Base-by-base conservation (phyloP, 495 filamentous ascomycete species). In the Penicillium antarcticum region DNA sequence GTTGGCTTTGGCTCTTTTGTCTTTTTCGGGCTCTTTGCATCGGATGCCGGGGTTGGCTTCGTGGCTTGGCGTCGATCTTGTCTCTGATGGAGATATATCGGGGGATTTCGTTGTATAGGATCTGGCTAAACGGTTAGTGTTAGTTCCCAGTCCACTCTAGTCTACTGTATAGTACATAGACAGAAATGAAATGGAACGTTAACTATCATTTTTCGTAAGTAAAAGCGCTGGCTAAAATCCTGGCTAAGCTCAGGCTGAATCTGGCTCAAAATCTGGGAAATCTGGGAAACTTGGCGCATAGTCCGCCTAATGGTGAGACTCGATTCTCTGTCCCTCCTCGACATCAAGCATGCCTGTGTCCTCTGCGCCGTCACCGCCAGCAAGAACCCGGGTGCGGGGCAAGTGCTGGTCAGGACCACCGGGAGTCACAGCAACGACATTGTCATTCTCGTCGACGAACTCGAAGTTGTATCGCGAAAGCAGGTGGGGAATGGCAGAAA, bases 381-480 rank as follows among this genome's bases (percentile, higher is more conserved):
- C 85, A 42, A 96, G 74, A 9, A 96, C 81, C 65, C 86, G 90
- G 8, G 82, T 84, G 69, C 84, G 83, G 2, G 72, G 75, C 7
- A 75, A 75, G 0, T 56, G 37, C 45, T 62, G 26, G 7, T 29
- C 41, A 1, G 70, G 63, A 1, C 65, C 66, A 2, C 91, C 92
- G 1, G 94, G 95, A 0, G 94, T 98, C 29, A 85, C 79, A 9
- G 92, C 89, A 16, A 89, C 87, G 4, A 95, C 87, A 49, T 95
- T 84, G 48, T 91, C 92, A 43, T 87, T 80, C 74, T 98, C 94
- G 64, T 98, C 89, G n/a, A 97, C 87, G 63, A 95, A 97, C 63
- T 98, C 95, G 63, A 97, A 98, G 70, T 95, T 94, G 66, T 96
- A 97, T 41, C 92, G 78, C 49, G 89, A 95, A 12, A 98, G 81